Evolutionary conservation across 257 asterid genomes (phyloP).

Genomic region (Catharanthus roseus): DNA sequence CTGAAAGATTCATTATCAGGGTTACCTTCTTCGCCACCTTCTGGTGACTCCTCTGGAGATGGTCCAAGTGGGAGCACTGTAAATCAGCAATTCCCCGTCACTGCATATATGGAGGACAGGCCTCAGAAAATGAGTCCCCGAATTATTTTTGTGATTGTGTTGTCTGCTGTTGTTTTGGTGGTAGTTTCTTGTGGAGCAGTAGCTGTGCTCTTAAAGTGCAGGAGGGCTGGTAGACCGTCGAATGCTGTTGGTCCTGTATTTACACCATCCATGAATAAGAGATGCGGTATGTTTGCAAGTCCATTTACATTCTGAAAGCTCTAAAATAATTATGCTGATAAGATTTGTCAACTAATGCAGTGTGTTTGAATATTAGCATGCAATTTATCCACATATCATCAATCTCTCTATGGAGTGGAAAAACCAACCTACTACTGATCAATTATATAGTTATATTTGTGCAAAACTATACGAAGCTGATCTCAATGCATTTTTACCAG

Average conservation of each 20-base stretch:
- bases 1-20: conserved; percentile 43
- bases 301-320: neutral
- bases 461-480: too few relatives aligned
- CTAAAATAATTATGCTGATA: neutral
- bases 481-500: neutral
- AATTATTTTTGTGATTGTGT: conserved; percentile 63
- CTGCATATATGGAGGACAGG: conserved; percentile 58
- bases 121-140: conserved; percentile 68
- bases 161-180: conserved; percentile 74
- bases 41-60: conserved; percentile 49
- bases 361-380: neutral
- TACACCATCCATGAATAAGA: conserved; percentile 62
- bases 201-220: conserved; percentile 65
- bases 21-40: conserved; percentile 68
- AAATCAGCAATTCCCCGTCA: conserved; percentile 70
- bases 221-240: conserved; percentile 57
- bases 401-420: neutral
- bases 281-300: conserved; percentile 48
- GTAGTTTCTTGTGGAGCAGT: conserved; percentile 71
- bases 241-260: conserved; percentile 78
- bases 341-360: neutral
- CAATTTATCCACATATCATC: neutral
- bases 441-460: too few relatives aligned
- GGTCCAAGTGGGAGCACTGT: conserved; percentile 76
- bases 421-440: neutral